These are phyloP conservation scores for Letharia columbiana DNA, from an alignment of 495 filamentous ascomycete genomes.

Conservation along the genomic window DNA sequence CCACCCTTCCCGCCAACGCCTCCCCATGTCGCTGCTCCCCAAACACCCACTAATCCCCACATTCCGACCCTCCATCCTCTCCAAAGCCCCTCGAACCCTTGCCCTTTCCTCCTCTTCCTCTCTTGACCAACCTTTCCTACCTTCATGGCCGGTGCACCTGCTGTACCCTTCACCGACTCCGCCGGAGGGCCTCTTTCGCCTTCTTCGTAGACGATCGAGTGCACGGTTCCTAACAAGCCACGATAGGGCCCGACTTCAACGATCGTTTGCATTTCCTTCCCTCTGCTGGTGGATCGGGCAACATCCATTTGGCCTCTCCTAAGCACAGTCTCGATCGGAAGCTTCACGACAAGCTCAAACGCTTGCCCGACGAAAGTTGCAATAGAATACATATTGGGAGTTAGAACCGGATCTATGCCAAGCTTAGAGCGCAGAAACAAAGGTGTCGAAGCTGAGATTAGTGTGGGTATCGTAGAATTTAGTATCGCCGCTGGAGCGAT, in stretches of 20 bases:
- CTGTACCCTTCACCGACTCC: conserved; percentile 18
- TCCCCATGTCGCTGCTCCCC: conserved; percentile 61
- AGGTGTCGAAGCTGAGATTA: conserved; percentile 71
- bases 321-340: conserved; percentile 87
- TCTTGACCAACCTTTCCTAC: conserved; percentile 30
- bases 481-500: conserved; percentile 79
- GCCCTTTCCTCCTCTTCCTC: conserved; percentile 53
- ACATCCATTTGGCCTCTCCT: conserved; percentile 76
- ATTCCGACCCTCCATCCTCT: conserved; percentile 91
- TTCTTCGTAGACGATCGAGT: conserved; percentile 76
- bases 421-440: conserved; percentile 71
- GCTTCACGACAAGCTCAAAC: conserved; percentile 71
- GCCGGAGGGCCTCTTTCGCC: conserved; percentile 38
- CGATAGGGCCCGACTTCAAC: conserved; percentile 66
- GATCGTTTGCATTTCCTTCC: conserved; percentile 56
- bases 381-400: conserved; percentile 69
- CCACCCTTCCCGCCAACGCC: conserved; percentile 39
- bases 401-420: conserved; percentile 70
- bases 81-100: conserved; percentile 78
- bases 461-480: conserved; percentile 69
- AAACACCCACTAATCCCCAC: conserved; percentile 88
- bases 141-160: conserved; percentile 17
- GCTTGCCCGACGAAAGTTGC: conserved; percentile 67
- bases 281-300: conserved; percentile 23
- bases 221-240: conserved; percentile 81